Base-by-base conservation (phyloP, 352 stramenopile species). In the Pythium utonaiense region DNA sequence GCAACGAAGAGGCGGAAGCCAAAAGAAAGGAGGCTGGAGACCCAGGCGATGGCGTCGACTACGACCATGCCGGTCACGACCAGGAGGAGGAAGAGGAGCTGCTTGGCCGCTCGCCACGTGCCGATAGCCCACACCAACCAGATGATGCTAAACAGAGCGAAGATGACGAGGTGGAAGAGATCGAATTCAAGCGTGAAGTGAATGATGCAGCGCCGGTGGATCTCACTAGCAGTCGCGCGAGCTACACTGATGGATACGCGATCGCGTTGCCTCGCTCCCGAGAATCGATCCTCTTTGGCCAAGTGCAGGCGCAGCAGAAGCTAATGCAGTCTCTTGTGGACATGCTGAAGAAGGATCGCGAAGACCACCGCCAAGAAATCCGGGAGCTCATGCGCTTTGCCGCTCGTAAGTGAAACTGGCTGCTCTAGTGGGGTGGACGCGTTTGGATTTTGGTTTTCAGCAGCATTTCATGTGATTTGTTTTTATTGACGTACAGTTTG, bases 301-400 rank as follows among this genome's bases (percentile, higher is more conserved):
- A 47, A n/a, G 55, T 62, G n/a, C 31, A 34, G 6, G 12, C 44
- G 16, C 42, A 54, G 19, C 55, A 38, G 6, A 36, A 28, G 13
- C 47, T 62, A 44, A 53, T 48, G 12, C 13, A 21, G 3, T 25
- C 19, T 21, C 31, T 62, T 21, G 42, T 62, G 21, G 6, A 62
- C 4, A 22, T 62, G 44, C 48, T 62, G 6, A 21, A 36, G 8
- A 30, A 62, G 2, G 55, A 62, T 17, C 55, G 48, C 21, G 42
- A 3, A 6, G 30, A 30, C 21, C 41, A 53, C 28, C 54, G 54
- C 41, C 40, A 61, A 17, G 42, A 61, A 31, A 25, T 61, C 30
- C 41, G 51, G 6, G 54, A 44, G 5, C 12, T 62, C 21, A 16
- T 54, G 42, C 55, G 55, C 1, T 33, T 62, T 14, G 55, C 31